Base-by-base conservation (phyloP, 805 yeast genomes). In the Teunomyces barrocoloradensis region DNA sequence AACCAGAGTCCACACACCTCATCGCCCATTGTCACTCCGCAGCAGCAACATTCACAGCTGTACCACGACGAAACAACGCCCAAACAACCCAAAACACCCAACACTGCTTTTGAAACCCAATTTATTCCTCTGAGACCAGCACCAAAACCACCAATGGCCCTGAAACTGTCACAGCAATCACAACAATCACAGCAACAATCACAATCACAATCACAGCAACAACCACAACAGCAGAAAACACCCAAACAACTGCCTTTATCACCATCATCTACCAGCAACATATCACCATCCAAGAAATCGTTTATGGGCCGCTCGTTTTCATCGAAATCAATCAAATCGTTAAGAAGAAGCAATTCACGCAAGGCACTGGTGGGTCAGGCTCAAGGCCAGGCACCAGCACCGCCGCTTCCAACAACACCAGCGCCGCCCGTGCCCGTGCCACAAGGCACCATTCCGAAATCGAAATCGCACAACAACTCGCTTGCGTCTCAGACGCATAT, bases 91-190 rank as follows among this genome's bases (percentile, higher is more conserved):
- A 55, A 63, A 55, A 46, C 70, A 6, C 68, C 67, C 21, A 55
- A 56, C 17, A 56, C 68, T n/a, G 60, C 50, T 33, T 62, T 51
- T 53, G 79, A 68, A 46, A 59, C 54, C 23, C 82, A 75, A 55
- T 82, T 77, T 52, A 81, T 82, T 44, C 88, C 87, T 3, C 76
- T 81, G 45, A 71, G 88, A 51, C 87, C 88, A 0, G 86, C 88
- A 0, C 88, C 88, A 28, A 79, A 77, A 55, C 87, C 87, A 1
- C 77, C 76, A 4, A 54, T 67, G 18, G 43, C 44, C 9, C 52
- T 42, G 30, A 23, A 18, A 37, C 35, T 30, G 20, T 34, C 21
- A 38, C 46, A 10, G 45, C 54, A 11, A 39, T 49, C 32, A 13
- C 34, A 18, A 37, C 34, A 37, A 15, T 33, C 21, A 38, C 46